Evolutionary conservation across 345 rosid species (phyloP).

Genomic region (Brassica incana): DNA sequence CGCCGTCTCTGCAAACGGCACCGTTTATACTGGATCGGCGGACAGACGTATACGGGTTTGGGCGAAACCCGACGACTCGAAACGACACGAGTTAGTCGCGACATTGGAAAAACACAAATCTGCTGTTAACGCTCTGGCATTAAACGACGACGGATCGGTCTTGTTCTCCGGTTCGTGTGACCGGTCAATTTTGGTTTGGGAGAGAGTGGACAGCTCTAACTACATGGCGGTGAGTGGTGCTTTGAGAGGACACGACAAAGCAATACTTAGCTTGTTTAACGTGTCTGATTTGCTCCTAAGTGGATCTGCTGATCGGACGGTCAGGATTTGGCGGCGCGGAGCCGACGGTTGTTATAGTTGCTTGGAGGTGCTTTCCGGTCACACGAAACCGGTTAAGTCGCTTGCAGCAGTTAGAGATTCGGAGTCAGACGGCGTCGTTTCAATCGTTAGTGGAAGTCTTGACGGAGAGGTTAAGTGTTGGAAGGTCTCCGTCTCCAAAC

Average conservation of each 20-base stretch:
- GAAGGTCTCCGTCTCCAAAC: constrained; percentile 53
- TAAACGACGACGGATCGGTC: constrained; percentile 70
- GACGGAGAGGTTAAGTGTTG: constrained; percentile 77
- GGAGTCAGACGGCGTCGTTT: constrained; percentile 47
- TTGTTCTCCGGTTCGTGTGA: constrained; percentile 92
- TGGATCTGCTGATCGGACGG: constrained; percentile 87
- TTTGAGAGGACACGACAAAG: constrained; percentile 77
- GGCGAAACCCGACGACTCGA: constrained; percentile 52
- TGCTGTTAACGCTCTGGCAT: constrained; percentile 78
- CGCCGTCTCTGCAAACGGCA: constrained; percentile 62
- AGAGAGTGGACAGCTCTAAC: constrained; percentile 69
- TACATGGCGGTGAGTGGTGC: constrained; percentile 81
- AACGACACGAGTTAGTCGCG: constrained; percentile 56
- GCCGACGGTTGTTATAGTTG: constrained; percentile 57
- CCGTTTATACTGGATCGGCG: constrained; percentile 86
- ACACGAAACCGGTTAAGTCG: constrained; percentile 71
- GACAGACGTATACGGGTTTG: constrained; percentile 79
- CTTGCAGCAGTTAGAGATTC: constrained; percentile 52
- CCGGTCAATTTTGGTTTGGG: constrained; percentile 93
- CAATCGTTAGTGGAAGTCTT: constrained; percentile 67
- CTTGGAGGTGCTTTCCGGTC: constrained; percentile 70
- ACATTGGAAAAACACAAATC: constrained; percentile 84
- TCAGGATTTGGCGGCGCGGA: constrained; percentile 77
- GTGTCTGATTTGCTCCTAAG: constrained; percentile 62
- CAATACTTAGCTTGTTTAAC: constrained; percentile 63